Evolutionary conservation across 805 yeast species (phyloP), one percentile per base, ranked within the genome.

Genomic region (Saccharomycopsis sp.): DNA sequence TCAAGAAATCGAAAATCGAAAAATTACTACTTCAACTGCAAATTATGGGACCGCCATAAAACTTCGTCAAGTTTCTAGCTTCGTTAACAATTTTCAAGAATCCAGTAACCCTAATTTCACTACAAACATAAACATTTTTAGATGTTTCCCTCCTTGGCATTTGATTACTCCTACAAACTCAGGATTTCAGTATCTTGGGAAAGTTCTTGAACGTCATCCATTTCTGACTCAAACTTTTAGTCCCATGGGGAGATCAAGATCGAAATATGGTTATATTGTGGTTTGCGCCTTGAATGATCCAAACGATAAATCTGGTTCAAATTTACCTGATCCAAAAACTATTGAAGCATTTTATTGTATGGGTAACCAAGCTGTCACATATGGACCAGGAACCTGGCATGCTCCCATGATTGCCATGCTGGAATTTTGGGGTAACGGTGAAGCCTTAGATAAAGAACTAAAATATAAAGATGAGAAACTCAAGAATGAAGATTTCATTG

Each of bases 41-140:
- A 88, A 88, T 60, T 87, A 88, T 54, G 96, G 96, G n/a, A 88
- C 96, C 2, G 96, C 96, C 1, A 64, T 72, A 4, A 88, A 88
- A 52, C 57, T 85, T 34, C 74, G 72, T 47, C 69, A 78, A 46
- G 92, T 87, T 3, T 76, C 92, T 1, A 79, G 85, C 2, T 65
- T 82, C 3, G 60, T 59, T 3, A 79, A 79, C 55, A 60, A 65
- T 34, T 83, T 67, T 41, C 74, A 3, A 67, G 77, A 46, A 64
- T 68, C 4, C 8, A 29, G 21, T 21, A 20, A 32, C 20, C 26
- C 34, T 17, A 51, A 46, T 20, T 51, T 62, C 8, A 70, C 83
- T 0, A 74, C 94, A 2, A 79, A 82, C 50, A 78, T 85, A 80
- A 87, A 88, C 57, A 67, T 87, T 25, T 89, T 86, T 59, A 64